Evolutionary conservation across 2,329 filamentous ascomycete genomes (phyloP), one percentile per base, ranked within the genome.

Genomic region (Neurospora crassa): DNA sequence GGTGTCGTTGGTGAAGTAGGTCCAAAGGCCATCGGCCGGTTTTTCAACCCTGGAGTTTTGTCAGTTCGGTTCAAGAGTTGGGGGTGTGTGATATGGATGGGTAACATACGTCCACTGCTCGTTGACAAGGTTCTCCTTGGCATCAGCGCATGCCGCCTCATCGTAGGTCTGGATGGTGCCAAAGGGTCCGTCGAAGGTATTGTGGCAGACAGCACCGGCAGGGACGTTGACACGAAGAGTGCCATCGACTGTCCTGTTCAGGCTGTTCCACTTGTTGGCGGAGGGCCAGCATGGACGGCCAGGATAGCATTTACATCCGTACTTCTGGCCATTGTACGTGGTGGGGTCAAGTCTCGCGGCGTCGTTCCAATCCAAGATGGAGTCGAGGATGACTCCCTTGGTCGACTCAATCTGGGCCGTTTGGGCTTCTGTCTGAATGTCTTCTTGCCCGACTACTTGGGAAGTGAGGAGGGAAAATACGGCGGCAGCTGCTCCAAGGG

Each of bases 1-100:
- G 11, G 81, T 82, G 70, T 81, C 78, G 74, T 82, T 82, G 68
- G 80, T 81, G 71, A 79, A 81, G 74, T 81, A 82, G 24, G 80
- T 82, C 81, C 81, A 82, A 40, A 83, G 70, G 40, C 70, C 75
- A 2, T 79, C 77, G 2, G 68, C 76, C 2, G 76, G 76, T 53
- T 71, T 69, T 7, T 71, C 71, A 34, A 72, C 73, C 1, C 75
- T 77, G 67, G 34, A 0, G n/a, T n/a, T 12, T 68, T 20, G 63
- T 72, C 63, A 72, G 72, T 12, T 11, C 2, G 4, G 12, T 2
- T 18, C 59, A 8, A 11, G 1, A 5, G 6, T 8, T 3, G 12
- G 2, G 29, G 11, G 10, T 1, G 14, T 2, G 11, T 5, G n/a
- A 10, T n/a, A 11, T 14, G 24, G 14, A 3, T 10, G 34, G 24